Evolutionary conservation across 495 filamentous ascomycete species (phyloP), one percentile per base, ranked within the genome.

Genomic region (Glutinoglossum americanum): DNA sequence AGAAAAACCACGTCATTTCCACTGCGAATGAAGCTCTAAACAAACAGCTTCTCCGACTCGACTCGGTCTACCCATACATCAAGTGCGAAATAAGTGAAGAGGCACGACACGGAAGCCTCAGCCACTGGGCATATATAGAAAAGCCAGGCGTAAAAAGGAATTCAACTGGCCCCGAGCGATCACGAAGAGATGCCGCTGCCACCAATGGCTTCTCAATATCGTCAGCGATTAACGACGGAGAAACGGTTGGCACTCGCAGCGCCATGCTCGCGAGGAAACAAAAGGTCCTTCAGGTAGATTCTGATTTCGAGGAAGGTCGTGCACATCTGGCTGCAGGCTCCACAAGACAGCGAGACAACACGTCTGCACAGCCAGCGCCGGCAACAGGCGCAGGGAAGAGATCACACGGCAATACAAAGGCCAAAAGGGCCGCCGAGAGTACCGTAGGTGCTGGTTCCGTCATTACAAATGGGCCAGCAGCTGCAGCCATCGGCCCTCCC

Each of bases 71-170:
- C 72, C 82, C 84, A 15, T 81, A 86, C 69, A 79, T 97, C 55
- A 84, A 89, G 56, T 72, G 74, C 49, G 92, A 97, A 66, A 84
- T 97, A 66, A 95, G 89, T 71, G 89, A 94, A 37, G 85, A 96
- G 66, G 87, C 93, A 56, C 83, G 93, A 64, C 80, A 86, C 65
- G 92, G 92, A 30, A 97, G 87, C 67, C 76, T 81, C 54, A 86
- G 79, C 55, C 92, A 99, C 66, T 99, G 92, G 92, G 92, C 92
- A 55, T 97, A 96, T 70, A 80, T 80, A 9, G 89, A 95, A 61
- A 90, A 93, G 56, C 77, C 81, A 62, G 64, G 72, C 26, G 71
- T 78, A 23, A 83, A 83, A 63, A 75, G 80, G 60, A 70, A 76
- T 13, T 68, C 72, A 5, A 68, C 72, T 51, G 73, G 76, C 32